Conservation (phyloP, 208 protist genomes). For the Leishmania guyanensis region DNA sequence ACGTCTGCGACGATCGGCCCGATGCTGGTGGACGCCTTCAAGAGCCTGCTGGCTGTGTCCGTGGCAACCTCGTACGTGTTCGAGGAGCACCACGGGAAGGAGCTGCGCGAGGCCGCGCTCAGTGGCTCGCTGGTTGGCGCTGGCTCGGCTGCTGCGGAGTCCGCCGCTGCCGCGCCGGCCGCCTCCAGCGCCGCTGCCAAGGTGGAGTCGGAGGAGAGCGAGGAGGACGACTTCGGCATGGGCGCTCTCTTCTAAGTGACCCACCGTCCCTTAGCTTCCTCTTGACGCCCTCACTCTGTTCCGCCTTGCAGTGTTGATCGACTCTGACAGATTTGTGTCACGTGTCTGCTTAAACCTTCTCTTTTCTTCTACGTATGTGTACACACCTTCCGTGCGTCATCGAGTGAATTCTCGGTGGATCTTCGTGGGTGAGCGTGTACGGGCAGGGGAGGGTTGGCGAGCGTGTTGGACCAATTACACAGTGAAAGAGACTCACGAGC, state of each 20-base stretch:
- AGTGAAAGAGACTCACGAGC: neutral
- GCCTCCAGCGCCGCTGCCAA: constrained; percentile 38
- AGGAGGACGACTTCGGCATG: constrained; percentile 85
- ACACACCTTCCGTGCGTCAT: neutral
- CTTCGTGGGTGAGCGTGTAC: neutral
- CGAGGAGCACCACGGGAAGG: constrained; percentile 76
- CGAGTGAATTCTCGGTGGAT: neutral
- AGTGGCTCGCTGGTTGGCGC: constrained; percentile 82
- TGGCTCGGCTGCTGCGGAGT: constrained; percentile 61
- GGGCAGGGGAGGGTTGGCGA: neutral
- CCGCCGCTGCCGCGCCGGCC: constrained; percentile 45
- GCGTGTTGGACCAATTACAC: no score
- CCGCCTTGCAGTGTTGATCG: neutral
- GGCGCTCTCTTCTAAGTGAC: constrained; percentile 78
- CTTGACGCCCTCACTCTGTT: neutral
- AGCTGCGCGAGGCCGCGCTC: constrained; percentile 91
- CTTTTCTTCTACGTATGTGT: neutral
- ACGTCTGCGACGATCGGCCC: constrained; percentile 96
- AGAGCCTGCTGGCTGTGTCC: constrained; percentile 96
- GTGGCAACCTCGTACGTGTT: constrained; percentile 95
- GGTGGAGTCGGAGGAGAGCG: constrained; percentile 72
- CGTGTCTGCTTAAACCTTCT: neutral
- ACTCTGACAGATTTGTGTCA: neutral
- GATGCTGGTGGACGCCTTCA: constrained; percentile 96
- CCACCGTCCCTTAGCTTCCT: neutral